Percentiles rank a stretch among this genome's conserved stretches.
These are phyloP conservation scores for Aureobasidium vineae DNA, from an alignment of 2,329 filamentous ascomycete species.

Conservation along the genomic window DNA sequence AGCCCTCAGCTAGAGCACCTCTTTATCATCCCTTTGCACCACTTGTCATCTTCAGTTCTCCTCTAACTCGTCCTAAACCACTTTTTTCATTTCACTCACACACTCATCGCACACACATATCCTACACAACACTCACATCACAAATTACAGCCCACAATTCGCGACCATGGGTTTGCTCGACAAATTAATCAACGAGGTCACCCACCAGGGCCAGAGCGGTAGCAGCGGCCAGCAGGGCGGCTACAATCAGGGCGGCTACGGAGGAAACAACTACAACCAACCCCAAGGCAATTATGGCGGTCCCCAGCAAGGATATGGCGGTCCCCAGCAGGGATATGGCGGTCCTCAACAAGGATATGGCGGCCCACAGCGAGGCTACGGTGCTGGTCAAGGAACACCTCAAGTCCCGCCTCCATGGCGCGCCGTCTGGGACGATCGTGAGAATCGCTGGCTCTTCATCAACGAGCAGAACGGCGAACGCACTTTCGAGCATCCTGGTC, in stretches of 20 bases:
- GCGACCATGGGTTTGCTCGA: constrained; percentile 34
- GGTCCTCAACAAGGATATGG: not conserved
- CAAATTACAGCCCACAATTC: not conserved
- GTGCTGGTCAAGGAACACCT: constrained; percentile 29
- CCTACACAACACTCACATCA: not conserved
- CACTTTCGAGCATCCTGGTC: constrained; percentile 42
- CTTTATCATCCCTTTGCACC: constrained; percentile 7
- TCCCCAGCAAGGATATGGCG: constrained; percentile 29
- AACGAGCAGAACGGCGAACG: constrained; percentile 50
- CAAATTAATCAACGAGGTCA: constrained; percentile 36
- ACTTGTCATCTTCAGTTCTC: not conserved
- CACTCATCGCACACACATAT: not conserved
- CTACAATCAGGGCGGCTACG: constrained; percentile 4
- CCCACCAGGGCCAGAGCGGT: constrained; percentile 25
- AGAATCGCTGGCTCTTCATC: constrained; percentile 47
- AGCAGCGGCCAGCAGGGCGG: constrained; percentile 29
- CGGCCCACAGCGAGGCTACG: constrained; percentile 17
- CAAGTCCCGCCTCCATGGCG: constrained; percentile 46
- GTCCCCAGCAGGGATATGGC: constrained; percentile 28
- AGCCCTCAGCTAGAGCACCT: constrained; percentile 2
- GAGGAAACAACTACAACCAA: constrained; percentile 18
- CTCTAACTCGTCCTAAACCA: not conserved
- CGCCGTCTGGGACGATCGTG: constrained; percentile 46
- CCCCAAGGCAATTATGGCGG: constrained; percentile 24
- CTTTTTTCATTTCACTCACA: not conserved